Conservation (phyloP, 2,329 filamentous ascomycete genomes). For the Paraconiothyrium brasiliense region DNA sequence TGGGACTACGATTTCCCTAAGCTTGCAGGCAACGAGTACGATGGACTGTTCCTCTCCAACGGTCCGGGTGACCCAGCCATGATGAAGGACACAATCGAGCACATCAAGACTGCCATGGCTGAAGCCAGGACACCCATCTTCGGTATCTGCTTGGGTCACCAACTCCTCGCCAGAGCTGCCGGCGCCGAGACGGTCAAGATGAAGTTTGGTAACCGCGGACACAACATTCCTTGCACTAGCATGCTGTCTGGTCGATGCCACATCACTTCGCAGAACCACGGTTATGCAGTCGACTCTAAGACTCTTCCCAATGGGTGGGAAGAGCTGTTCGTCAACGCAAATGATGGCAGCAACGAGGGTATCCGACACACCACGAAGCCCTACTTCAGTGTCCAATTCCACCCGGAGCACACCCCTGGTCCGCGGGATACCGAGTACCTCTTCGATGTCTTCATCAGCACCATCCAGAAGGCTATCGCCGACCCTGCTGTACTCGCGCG, state of each 20-base stretch:
- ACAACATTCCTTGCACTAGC: constrained; percentile 98
- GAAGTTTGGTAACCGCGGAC: constrained; percentile 99
- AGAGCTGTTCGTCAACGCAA: constrained; percentile 97
- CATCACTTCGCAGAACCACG: constrained; percentile 99
- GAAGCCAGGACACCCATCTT: constrained; percentile 88
- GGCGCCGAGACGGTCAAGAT: constrained; percentile 91
- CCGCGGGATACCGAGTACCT: constrained; percentile 95
- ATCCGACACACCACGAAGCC: constrained; percentile 87
- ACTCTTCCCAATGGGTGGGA: constrained; percentile 83
- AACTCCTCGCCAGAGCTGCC: constrained; percentile 86
- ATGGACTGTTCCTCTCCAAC: constrained; percentile 97
- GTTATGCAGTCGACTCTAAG: constrained; percentile 86
- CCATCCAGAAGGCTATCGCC: constrained; percentile 76
- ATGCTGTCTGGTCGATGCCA: constrained; percentile 96
- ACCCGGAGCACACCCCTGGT: constrained; percentile 95
- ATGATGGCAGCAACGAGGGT: constrained; percentile 97
- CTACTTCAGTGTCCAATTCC: constrained; percentile 99
- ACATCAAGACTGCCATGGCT: constrained; percentile 78
- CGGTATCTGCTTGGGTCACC: constrained; percentile 95
- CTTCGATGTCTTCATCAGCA: constrained; percentile 94
- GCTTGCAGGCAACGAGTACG: constrained; percentile 82
- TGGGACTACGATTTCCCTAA: constrained; percentile 93
- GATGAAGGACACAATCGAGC: constrained; percentile 79
- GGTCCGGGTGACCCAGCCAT: constrained; percentile 94
- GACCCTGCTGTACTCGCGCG: constrained; percentile 73